Evolutionary conservation across 1,284 basidiomycete genomes (phyloP).

Genomic region (Anthracocystis walkeri): DNA sequence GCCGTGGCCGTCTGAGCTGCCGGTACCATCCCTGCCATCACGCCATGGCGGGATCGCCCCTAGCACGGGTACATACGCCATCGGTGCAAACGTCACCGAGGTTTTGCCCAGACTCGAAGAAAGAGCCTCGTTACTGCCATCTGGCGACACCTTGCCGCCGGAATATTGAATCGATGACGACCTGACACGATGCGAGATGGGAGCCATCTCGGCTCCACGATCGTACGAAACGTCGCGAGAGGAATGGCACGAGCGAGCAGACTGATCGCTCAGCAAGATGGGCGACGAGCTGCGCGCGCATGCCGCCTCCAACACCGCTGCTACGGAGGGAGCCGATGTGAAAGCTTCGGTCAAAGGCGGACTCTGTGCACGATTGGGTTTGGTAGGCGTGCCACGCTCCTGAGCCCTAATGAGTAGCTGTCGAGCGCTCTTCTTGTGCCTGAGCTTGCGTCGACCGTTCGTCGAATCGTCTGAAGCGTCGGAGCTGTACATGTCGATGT

Average conservation of each 20-base stretch:
- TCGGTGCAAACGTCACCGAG: conserved; percentile 34
- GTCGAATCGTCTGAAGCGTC: conserved; percentile 34
- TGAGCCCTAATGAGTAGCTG: conserved; percentile 61
- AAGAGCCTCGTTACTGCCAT: conserved; percentile 28
- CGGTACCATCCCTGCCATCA: conserved; percentile 19
- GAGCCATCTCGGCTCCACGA: conserved; percentile 19
- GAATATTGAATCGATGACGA: conserved; percentile 23
- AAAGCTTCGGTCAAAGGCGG: conserved; percentile 49
- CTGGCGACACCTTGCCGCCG: conserved; percentile 24
- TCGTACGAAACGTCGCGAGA: conserved; percentile 34
- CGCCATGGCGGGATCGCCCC: conserved; percentile 42
- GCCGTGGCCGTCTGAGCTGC: conserved; percentile 19
- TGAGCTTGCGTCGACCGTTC: conserved; percentile 17
- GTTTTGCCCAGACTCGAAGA: conserved; percentile 40
- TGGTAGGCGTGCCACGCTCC: conserved; percentile 60
- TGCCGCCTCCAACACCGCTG: conserved; percentile 38
- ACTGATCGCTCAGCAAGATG: conserved; percentile 38
- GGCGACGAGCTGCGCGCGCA: conserved; percentile 36
- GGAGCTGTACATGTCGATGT: conserved; percentile 50
- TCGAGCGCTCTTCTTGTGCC: conserved; percentile 53
- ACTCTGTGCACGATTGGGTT: conserved; percentile 53
- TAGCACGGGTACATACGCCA: conserved; percentile 46
- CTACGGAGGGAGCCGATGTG: conserved; percentile 31
- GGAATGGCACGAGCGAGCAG: conserved; percentile 20
- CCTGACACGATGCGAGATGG: conserved; percentile 14